phyloP scores from a whole-genome alignment of 805 yeast genomes.

The Tetrapisispora phaffii region DNA sequence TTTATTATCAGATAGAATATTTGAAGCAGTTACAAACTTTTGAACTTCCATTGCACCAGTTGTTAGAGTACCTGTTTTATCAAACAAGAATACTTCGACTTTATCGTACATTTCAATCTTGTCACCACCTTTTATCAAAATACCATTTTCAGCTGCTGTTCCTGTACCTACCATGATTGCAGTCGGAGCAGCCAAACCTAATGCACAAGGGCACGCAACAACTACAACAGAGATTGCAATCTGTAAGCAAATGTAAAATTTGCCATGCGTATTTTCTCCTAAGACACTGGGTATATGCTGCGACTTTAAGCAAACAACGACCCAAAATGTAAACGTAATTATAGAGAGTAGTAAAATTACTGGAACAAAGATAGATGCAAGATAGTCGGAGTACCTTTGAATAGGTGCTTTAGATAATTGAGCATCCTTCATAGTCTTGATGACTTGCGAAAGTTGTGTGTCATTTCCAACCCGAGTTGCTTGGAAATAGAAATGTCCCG shows the following conservation, averaged over 20 bases:
- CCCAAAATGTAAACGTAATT: slow-evolving; percentile 60
- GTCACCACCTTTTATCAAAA: slow-evolving; percentile 88
- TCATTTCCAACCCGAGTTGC: slow-evolving; percentile 69
- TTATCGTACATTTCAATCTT: slow-evolving; percentile 64
- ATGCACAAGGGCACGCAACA: slow-evolving; percentile 97
- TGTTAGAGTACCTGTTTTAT: slow-evolving; percentile 93
- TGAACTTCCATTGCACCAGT: slow-evolving; percentile 61
- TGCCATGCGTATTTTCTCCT: slow-evolving; percentile 36
- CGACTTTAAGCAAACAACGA: slow-evolving; percentile 28
- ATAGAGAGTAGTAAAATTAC: slow-evolving; percentile 51
- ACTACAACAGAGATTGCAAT: slow-evolving; percentile 86
- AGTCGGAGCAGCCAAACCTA: slow-evolving; percentile 96
- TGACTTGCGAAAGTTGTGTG: slow-evolving; percentile 82
- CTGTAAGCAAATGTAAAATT: slow-evolving; percentile 58
- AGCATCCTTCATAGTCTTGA: slow-evolving; percentile 76
- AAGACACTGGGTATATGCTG: slow-evolving; percentile 42
- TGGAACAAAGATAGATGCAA: slow-evolving; percentile 84
- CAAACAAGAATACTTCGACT: slow-evolving; percentile 65
- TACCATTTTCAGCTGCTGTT: slow-evolving; percentile 82
- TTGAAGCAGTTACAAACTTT: slow-evolving; percentile 7
- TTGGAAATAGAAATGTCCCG: slow-evolving; percentile 56
- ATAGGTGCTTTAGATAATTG: slow-evolving; percentile 85
- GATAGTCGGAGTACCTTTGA: slow-evolving; percentile 75
- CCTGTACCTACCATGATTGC: slow-evolving; percentile 99
- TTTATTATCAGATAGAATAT: slow-evolving; percentile 5